These are phyloP conservation scores for Leccinum solheimii DNA, from an alignment of 1,284 basidiomycete species.

Conservation along the genomic window DNA sequence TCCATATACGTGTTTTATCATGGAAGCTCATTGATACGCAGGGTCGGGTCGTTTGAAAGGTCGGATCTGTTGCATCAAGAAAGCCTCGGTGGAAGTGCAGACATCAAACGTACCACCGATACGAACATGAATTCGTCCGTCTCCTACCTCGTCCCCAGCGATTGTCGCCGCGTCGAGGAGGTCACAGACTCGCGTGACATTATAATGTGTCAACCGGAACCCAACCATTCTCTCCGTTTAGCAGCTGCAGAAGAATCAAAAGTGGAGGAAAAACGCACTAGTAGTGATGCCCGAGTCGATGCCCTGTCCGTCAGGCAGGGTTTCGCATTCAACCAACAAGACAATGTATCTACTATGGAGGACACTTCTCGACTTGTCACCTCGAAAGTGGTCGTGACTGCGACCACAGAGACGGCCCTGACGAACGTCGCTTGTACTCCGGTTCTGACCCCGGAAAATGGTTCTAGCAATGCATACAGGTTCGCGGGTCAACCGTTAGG, in stretches of 20 bases:
- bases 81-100: not conserved
- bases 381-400: not conserved
- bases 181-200: not conserved
- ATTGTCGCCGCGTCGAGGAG: not conserved
- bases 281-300: not conserved
- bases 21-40: slow-evolving; percentile 5
- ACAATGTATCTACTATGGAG: not conserved
- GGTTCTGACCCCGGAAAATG: not conserved
- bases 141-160: not conserved
- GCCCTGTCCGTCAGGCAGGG: not conserved
- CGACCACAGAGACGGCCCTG: not conserved
- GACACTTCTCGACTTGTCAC: not conserved
- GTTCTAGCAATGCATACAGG: not conserved
- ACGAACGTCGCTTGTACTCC: not conserved
- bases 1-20: not conserved
- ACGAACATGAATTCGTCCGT: not conserved
- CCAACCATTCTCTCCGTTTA: not conserved
- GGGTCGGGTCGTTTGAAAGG: not conserved
- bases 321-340: not conserved
- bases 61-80: not conserved
- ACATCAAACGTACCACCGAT: not conserved
- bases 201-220: not conserved
- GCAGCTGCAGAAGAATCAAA: not conserved
- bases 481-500: slow-evolving; percentile 8
- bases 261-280: not conserved